Conservation (phyloP, 768 basidiomycete species). For the Peribolospora baueri region DNA sequence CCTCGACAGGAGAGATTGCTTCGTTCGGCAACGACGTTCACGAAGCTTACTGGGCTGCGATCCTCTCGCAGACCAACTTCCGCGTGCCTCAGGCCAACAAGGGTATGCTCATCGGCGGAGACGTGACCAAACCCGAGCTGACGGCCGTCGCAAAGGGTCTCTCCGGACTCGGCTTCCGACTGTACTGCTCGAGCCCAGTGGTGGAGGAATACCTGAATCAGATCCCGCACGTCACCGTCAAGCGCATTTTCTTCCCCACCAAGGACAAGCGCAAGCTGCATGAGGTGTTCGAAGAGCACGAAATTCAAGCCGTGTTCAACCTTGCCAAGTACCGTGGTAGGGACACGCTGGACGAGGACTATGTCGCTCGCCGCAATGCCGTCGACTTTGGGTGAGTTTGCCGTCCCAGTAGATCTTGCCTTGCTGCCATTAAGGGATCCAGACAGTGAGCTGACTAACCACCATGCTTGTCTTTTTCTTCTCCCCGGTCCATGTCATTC, state of each 20-base stretch:
- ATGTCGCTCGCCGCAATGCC: constrained; percentile 65
- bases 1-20: constrained; percentile 91
- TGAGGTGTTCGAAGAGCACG: constrained; percentile 69
- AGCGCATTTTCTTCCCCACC: constrained; percentile 87
- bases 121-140: constrained; percentile 70
- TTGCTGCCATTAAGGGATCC: too few relatives aligned
- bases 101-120: constrained; percentile 81
- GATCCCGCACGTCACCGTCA: constrained; percentile 42
- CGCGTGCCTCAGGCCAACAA: constrained; percentile 60
- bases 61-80: constrained; percentile 90
- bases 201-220: constrained; percentile 62
- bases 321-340: constrained; percentile 54
- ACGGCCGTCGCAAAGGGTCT: constrained; percentile 51
- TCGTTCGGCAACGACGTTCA: constrained; percentile 79
- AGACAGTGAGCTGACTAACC: too few relatives aligned
- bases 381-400: neutral
- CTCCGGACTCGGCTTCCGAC: constrained; percentile 71
- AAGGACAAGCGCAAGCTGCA: constrained; percentile 86
- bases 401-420: too few relatives aligned
- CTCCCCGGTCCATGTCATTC: too few relatives aligned
- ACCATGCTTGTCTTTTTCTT: too few relatives aligned
- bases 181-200: constrained; percentile 59
- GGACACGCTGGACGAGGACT: constrained; percentile 69
- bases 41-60: constrained; percentile 54
- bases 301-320: constrained; percentile 87